Percentiles rank a stretch among this genome's conserved stretches.
These are phyloP conservation scores for Paralagenidium karlingii DNA, from an alignment of 352 stramenopile species.

Conservation along the genomic window DNA sequence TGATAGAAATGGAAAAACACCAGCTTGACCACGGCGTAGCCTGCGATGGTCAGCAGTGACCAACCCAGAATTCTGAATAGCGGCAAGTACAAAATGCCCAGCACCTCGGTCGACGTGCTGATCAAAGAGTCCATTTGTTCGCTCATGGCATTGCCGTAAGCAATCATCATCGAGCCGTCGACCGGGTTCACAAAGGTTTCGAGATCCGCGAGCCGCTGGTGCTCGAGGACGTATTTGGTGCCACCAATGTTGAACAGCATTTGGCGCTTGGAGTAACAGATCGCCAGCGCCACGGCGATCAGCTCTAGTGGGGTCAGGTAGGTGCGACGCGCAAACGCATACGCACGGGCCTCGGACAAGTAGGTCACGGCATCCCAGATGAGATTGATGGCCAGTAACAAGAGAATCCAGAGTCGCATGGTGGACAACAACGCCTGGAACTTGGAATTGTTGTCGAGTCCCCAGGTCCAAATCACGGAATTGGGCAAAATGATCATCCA, in stretches of 20 bases:
- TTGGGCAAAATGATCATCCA: constrained; percentile 36
- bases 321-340: constrained; percentile 17
- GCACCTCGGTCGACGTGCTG: constrained; percentile 3
- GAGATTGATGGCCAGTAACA: constrained; percentile 18
- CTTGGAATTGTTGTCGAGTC: constrained; percentile 6
- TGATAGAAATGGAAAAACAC: constrained; percentile 5
- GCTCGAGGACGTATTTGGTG: constrained; percentile 20
- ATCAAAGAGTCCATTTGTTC: constrained; percentile 7
- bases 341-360: constrained; percentile 23
- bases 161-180: too few species aligned
- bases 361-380: constrained; percentile 18
- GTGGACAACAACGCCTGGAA: constrained; percentile 14
- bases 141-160: constrained; percentile 12
- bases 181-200: too few species aligned
- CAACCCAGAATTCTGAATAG: constrained; percentile 7
- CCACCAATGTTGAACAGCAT: constrained; percentile 13
- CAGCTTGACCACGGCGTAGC: constrained; percentile 9
- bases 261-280: constrained; percentile 11
- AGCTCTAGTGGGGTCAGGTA: constrained; percentile 22
- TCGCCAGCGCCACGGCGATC: constrained; percentile 11
- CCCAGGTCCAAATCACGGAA: constrained; percentile 31
- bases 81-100: constrained; percentile 10
- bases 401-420: constrained; percentile 36
- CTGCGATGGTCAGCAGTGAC: constrained; percentile 7
- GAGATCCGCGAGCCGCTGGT: constrained; percentile 18